Evolutionary conservation across 2,329 filamentous ascomycete species (phyloP), one percentile per base, ranked within the genome.

Genomic region (Neonectria magnoliae): DNA sequence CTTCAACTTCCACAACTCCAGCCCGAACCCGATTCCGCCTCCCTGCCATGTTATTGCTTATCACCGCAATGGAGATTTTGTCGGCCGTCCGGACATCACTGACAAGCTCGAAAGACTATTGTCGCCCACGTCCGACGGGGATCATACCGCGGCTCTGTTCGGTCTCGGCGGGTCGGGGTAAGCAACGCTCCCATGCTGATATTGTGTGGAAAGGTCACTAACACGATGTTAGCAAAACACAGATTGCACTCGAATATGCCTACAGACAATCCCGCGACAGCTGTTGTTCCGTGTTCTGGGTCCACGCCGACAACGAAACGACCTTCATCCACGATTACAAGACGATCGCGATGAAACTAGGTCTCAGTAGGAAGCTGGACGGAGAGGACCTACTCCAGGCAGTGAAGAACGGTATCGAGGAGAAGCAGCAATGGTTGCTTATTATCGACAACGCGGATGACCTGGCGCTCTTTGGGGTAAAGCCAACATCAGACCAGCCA

Each of bases 371-470:
- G 8, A 64, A 62, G 44, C 60, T 73, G 2, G 65, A 71, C 33
- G 71, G 62, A 5, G 20, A 68, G 20, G 68, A 74, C 10, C 31
- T 79, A 3, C 31, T 71, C 16, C 42, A 10, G 16, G 66, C 59
- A 0, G 72, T 76, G 1, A 66, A 68, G 1, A 33, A 59, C 1
- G 22, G 25, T 0, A 73, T 77, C 6, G 64, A 75, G 57, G 47
- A 65, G 1, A 18, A 60, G 6, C 10, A 36, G 4, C 41, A 11
- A 38, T 80, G 75, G 77, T 47, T 80, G 0, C 50, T 80, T 4
- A 42, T 80, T 13, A 47, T 79, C 11, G 77, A 80, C 14, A 80
- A 80, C 31, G 76, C 74, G 5, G 75, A 80, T 57, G 69, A 78
- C 25, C 57, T 78, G 1, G 36, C 31, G 2, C 57, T 79, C 1